phyloP scores from a whole-genome alignment of 1,139 yeast species.

The Blastobotrys capitulatus region DNA sequence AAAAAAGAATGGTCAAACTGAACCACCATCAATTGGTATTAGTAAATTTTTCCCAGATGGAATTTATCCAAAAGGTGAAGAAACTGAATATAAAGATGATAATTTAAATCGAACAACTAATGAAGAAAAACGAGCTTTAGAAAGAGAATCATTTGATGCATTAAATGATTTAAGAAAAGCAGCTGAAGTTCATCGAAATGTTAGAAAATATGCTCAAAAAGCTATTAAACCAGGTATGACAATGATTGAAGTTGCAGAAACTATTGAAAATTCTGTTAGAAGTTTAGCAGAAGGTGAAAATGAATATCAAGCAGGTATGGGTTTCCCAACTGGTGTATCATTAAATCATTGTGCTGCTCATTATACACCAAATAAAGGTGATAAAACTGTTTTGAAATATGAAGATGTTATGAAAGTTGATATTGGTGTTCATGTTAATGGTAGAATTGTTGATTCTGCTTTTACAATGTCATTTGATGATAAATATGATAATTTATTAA shows the following conservation, averaged over 20 bases:
- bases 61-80: constrained; percentile 78
- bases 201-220: constrained; percentile 71
- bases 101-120: constrained; percentile 74
- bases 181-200: constrained; percentile 92
- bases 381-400: constrained; percentile 67
- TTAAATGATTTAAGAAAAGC: constrained; percentile 94
- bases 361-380: constrained; percentile 95
- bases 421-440: constrained; percentile 94
- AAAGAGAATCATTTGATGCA: constrained; percentile 53
- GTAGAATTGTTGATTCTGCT: constrained; percentile 93
- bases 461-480: constrained; percentile 87
- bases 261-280: constrained; percentile 81
- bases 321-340: constrained; percentile 96
- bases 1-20: constrained; percentile 34
- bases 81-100: constrained; percentile 46
- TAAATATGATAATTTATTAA: constrained; percentile 70
- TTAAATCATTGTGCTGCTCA: constrained; percentile 96
- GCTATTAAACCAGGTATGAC: constrained; percentile 86
- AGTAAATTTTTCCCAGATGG: constrained; percentile 65
- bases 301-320: constrained; percentile 72
- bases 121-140: constrained; percentile 79
- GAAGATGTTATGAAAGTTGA: constrained; percentile 97
- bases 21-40: constrained; percentile 51
- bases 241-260: constrained; percentile 83
- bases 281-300: constrained; percentile 64